phyloP scores from a whole-genome alignment of 345 rosid genomes.

The Syzygium jambos region DNA sequence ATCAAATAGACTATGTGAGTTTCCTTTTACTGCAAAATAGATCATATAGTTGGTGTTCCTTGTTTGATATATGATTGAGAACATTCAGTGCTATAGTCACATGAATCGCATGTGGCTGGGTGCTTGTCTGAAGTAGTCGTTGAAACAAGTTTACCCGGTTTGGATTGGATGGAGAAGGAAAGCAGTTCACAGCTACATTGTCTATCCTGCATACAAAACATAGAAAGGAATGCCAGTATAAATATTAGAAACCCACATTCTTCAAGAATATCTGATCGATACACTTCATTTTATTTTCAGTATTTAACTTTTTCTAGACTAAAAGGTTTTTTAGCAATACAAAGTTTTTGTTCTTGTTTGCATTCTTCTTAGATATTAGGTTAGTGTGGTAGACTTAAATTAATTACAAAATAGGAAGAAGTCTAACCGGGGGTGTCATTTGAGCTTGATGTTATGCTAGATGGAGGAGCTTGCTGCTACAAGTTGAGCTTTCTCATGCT shows the following conservation, averaged over 20 bases:
- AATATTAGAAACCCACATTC: too few relatives aligned
- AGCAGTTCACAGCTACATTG: background rate
- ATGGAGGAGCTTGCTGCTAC: background rate
- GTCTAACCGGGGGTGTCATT: background rate
- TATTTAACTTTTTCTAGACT: too few relatives aligned
- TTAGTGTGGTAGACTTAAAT: background rate
- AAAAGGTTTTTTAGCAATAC: background rate
- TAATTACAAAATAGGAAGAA: background rate
- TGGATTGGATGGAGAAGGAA: background rate
- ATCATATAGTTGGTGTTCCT: background rate
- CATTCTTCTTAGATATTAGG: background rate
- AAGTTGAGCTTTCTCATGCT: background rate
- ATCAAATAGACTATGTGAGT: background rate
- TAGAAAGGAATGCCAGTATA: too few relatives aligned
- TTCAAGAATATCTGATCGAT: too few relatives aligned
- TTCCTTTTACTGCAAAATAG: background rate
- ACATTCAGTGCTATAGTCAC: background rate
- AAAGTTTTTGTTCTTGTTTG: background rate
- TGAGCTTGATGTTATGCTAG: background rate
- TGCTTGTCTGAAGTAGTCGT: background rate
- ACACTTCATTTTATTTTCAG: too few relatives aligned
- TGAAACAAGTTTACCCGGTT: background rate
- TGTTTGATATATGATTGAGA: background rate
- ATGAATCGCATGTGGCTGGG: background rate
- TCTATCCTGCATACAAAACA: background rate